Conservation (phyloP, 257 asterid species). For the Verbascum thapsus region DNA sequence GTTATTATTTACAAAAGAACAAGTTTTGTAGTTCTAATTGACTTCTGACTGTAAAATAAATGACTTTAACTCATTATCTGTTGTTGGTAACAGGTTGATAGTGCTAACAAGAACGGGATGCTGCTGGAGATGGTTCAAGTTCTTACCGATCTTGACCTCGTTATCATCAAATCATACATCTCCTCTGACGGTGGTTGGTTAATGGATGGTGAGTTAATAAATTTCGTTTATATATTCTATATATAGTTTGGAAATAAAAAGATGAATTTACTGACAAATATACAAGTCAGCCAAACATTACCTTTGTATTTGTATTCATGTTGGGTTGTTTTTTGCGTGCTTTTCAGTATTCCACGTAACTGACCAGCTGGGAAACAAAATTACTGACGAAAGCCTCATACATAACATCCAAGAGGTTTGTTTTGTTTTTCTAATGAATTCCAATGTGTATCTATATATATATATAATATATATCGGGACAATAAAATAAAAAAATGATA, state of each 20-base stretch:
- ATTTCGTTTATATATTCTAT: too few species aligned
- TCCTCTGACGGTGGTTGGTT: constrained; percentile 96
- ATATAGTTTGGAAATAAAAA: too few species aligned
- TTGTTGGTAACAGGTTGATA: constrained; percentile 62
- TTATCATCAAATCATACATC: constrained; percentile 85
- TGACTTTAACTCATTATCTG: not conserved
- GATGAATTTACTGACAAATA: not conserved
- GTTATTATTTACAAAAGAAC: not conserved
- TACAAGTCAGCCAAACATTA: constrained; percentile 32
- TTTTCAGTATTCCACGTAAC: constrained; percentile 83
- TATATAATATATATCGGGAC: not conserved
- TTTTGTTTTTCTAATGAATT: not conserved
- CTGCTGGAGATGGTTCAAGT: constrained; percentile 93
- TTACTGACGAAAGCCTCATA: constrained; percentile 61
- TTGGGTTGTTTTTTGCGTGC: constrained; percentile 37
- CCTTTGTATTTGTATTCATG: constrained; percentile 26
- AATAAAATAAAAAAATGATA: not conserved
- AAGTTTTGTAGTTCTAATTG: constrained; percentile 28
- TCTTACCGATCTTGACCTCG: constrained; percentile 81
- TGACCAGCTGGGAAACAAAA: constrained; percentile 70
- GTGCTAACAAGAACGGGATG: constrained; percentile 86
- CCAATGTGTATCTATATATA: not conserved
- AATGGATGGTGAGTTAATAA: constrained; percentile 76
- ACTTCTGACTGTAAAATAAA: constrained; percentile 29
- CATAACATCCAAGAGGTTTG: constrained; percentile 67